These are phyloP conservation scores for Allium sativum DNA, from an alignment of 106 monocot genomes.

Conservation along the genomic window DNA sequence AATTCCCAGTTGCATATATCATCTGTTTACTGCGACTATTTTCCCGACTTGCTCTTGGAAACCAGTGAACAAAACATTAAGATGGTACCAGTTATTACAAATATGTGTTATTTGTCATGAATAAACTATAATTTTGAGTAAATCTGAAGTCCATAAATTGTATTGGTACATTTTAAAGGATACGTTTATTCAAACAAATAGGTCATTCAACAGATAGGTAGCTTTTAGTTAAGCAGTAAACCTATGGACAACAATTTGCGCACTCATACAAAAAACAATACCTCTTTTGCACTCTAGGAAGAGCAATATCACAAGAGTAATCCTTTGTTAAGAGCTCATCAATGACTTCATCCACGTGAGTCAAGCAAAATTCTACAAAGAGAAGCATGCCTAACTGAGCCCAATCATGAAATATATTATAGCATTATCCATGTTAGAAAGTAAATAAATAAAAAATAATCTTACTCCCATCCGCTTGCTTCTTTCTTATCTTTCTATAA, in stretches of 20 bases:
- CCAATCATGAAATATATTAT: neutral
- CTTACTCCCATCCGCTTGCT: slow-evolving; percentile 65
- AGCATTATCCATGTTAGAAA: neutral
- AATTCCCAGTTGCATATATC: neutral
- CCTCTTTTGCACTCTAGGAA: slow-evolving; percentile 86
- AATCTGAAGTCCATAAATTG: neutral
- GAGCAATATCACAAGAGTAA: slow-evolving; percentile 83
- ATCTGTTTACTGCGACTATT: neutral
- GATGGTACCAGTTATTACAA: no score
- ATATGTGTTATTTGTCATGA: no score
- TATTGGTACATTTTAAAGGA: neutral
- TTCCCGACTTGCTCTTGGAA: no score
- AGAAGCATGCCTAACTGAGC: neutral
- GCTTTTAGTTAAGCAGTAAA: neutral
- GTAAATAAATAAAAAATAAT: neutral
- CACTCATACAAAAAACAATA: neutral
- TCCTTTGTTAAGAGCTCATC: slow-evolving; percentile 81
- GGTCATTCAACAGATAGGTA: neutral
- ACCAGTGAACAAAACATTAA: no score
- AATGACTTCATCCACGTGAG: slow-evolving; percentile 86
- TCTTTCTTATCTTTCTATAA: slow-evolving; percentile 67
- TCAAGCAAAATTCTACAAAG: slow-evolving; percentile 47
- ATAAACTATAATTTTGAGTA: neutral
- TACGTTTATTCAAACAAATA: neutral
- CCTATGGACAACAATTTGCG: neutral